These are phyloP conservation scores for Drechslerella dactyloides DNA, from an alignment of 2,329 filamentous ascomycete species.

Conservation along the genomic window DNA sequence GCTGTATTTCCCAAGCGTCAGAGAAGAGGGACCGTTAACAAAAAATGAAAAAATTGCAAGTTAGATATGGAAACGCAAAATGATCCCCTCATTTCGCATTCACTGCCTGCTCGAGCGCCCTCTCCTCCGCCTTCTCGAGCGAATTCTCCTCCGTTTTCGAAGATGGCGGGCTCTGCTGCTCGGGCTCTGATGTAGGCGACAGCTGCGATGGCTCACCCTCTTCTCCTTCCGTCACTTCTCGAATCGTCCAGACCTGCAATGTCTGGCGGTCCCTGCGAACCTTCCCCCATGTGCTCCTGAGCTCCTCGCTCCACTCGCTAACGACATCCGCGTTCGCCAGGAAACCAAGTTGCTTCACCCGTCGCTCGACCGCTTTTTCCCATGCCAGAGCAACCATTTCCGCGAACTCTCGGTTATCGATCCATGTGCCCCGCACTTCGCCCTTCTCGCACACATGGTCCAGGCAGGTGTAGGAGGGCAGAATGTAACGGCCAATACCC, in stretches of 20 bases:
- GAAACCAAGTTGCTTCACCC: slow-evolving; percentile 36
- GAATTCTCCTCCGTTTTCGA: not conserved
- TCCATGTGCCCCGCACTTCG: slow-evolving; percentile 41
- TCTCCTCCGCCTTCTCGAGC: not conserved
- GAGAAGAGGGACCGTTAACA: not conserved
- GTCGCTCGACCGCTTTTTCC: slow-evolving; percentile 45
- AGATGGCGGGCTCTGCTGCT: slow-evolving; percentile 11
- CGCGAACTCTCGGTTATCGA: slow-evolving; percentile 37
- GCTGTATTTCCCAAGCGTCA: not conserved
- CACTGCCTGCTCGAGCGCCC: not conserved
- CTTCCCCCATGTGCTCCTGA: slow-evolving; percentile 29
- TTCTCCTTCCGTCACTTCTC: slow-evolving; percentile 34
- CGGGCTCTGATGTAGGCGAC: not conserved
- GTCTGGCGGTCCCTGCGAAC: slow-evolving; percentile 20
- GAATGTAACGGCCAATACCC: slow-evolving; percentile 38
- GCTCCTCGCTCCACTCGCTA: slow-evolving; percentile 45
- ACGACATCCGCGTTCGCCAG: slow-evolving; percentile 29
- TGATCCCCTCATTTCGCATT: not conserved
- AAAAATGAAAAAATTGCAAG: not conserved
- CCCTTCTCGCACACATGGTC: slow-evolving; percentile 43
- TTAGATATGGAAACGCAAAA: not conserved
- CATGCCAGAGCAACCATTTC: slow-evolving; percentile 49
- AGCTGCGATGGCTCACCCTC: slow-evolving; percentile 17
- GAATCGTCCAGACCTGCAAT: slow-evolving; percentile 32
- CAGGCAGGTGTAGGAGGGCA: slow-evolving; percentile 37